A percentile compares a stretch with the other conserved stretches of the same genome.
Conservation (phyloP, 768 basidiomycete species). For the Amanita subjunquillea region DNA sequence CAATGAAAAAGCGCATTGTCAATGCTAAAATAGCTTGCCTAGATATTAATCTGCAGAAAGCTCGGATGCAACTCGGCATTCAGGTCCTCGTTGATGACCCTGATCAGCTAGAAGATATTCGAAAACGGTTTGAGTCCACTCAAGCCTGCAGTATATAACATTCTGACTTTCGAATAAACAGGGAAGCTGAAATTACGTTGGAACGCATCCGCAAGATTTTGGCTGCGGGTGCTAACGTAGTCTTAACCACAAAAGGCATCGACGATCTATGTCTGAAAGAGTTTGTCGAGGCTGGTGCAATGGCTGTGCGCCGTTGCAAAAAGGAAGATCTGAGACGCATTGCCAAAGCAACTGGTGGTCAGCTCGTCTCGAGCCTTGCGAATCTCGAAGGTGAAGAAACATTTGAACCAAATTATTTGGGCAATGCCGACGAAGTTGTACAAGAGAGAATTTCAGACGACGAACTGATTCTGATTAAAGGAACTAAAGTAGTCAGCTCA, state of each 20-base stretch:
- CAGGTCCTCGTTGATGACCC: slow-evolving; percentile 97
- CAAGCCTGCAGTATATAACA: neutral
- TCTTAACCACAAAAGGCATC: slow-evolving; percentile 96
- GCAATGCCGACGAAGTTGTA: slow-evolving; percentile 90
- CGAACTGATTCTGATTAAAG: slow-evolving; percentile 94
- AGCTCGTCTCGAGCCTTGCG: slow-evolving; percentile 83
- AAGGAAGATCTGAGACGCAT: slow-evolving; percentile 97
- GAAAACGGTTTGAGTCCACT: slow-evolving; percentile 56
- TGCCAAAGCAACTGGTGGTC: slow-evolving; percentile 94
- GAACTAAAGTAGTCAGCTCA: slow-evolving; percentile 92
- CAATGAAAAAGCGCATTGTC: slow-evolving; percentile 92
- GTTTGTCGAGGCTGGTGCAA: slow-evolving; percentile 97
- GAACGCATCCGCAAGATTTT: slow-evolving; percentile 95
- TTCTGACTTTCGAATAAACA: slow-evolving; percentile 18
- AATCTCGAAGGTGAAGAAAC: slow-evolving; percentile 98
- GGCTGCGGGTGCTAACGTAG: slow-evolving; percentile 91
- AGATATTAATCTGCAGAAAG: slow-evolving; percentile 95
- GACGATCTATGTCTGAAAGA: slow-evolving; percentile 98
- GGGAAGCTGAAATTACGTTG: slow-evolving; percentile 92
- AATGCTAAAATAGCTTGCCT: slow-evolving; percentile 97
- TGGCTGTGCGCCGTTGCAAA: slow-evolving; percentile 95
- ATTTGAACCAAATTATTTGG: slow-evolving; percentile 84
- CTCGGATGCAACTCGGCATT: slow-evolving; percentile 95
- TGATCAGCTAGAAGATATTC: slow-evolving; percentile 91
- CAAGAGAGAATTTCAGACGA: slow-evolving; percentile 99